Percentiles rank a stretch among this genome's conserved stretches.
Evolutionary conservation across 108 stramenopile genomes (phyloP).

Genomic region (Cyclotella kingstonii): DNA sequence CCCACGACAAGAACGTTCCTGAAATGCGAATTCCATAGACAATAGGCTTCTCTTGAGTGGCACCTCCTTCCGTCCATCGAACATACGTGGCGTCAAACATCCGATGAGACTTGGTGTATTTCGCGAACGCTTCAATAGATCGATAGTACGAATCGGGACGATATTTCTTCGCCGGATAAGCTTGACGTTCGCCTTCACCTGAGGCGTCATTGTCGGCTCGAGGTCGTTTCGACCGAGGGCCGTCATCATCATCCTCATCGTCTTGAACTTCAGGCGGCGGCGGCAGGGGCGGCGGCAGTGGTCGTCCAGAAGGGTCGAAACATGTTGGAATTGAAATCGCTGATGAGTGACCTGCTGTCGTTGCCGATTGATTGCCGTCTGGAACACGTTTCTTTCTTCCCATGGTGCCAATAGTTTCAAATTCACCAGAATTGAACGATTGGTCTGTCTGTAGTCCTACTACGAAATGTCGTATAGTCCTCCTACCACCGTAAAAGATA

Average conservation of each 20-base stretch:
- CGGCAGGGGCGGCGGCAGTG: conserved; percentile 12
- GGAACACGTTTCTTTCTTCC: conserved; percentile 56
- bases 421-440: too few relatives aligned
- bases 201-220: conserved; percentile 7
- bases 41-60: conserved; percentile 64
- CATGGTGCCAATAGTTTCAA: conserved; percentile 21
- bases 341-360: background rate
- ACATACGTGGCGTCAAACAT: conserved; percentile 83
- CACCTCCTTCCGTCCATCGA: conserved; percentile 56
- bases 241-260: background rate
- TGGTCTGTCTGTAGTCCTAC: too few relatives aligned
- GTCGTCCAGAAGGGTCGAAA: conserved; percentile 31
- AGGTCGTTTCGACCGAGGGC: conserved; percentile 13
- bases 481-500: too few relatives aligned
- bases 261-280: background rate
- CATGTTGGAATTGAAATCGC: conserved; percentile 1
- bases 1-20: conserved; percentile 79
- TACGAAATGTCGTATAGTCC: too few relatives aligned
- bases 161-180: conserved; percentile 81
- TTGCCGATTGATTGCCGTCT: background rate
- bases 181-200: conserved; percentile 21
- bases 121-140: conserved; percentile 81
- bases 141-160: conserved; percentile 69
- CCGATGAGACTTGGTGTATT: conserved; percentile 84
- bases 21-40: conserved; percentile 69